Base-by-base conservation (phyloP, 2,329 filamentous ascomycete species). In the Sporothrix brunneoviolacea region DNA sequence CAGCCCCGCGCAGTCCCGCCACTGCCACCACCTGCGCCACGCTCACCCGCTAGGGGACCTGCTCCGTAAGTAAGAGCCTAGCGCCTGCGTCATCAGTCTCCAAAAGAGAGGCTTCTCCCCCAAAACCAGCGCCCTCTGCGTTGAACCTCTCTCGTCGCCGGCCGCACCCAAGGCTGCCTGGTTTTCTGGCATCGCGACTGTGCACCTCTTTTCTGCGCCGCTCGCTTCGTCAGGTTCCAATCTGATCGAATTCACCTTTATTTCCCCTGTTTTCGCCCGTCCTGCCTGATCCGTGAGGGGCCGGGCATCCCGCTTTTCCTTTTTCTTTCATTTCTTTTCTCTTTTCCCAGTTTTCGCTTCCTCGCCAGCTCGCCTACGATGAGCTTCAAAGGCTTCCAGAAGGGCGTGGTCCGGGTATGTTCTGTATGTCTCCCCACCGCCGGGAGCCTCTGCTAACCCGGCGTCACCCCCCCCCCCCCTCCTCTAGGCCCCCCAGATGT, bases 341-440 rank as follows among this genome's bases (percentile, higher is more conserved):
- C 12, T 32, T 13, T 27, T 57, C 57, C 28, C 13, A 4, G 12
- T 24, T 27, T 16, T 15, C n/a, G 24, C 18, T 10, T 33, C 27
- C 44, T 9, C 21, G 13, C 7, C 21, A 8, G 21, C 13, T 21
- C 42, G 27, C 18, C 41, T 3, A 62, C 47, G 65, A 97, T 98
- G 93, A 96, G 91, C 80, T 91, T 95, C 78, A 94, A 93, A 72
- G 93, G 93, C 63, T 88, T 98, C 64, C 83, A 86, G 68, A 97
- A 96, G 77, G 86, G 86, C 74, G 75, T 95, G 65, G 80, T 82
- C 56, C 82, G 93, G 72, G 91, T 91, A 79, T 67, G 83, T 58
- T 27, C 24, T 5, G 10, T 10, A 28, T 28, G 24, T 10, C 24
- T 28, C 24, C 10, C 10, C 24, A 6, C 6, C 24, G 10, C 6